Evolutionary conservation across 2,329 filamentous ascomycete species (phyloP).

Genomic region (Paraphaeosphaeria minitans): DNA sequence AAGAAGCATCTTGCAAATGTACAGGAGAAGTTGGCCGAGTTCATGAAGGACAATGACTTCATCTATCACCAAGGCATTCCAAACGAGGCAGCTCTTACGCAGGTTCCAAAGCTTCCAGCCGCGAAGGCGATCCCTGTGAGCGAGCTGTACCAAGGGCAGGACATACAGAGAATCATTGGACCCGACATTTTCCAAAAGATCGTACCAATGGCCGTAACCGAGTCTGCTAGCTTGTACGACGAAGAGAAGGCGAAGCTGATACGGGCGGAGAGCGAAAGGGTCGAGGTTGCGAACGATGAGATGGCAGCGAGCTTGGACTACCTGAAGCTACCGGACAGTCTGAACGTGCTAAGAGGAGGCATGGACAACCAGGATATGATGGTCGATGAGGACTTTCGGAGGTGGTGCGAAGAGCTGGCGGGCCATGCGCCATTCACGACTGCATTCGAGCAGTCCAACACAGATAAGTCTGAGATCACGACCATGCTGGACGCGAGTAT

Average conservation of each 20-base stretch:
- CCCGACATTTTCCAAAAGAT: slow-evolving; percentile 97
- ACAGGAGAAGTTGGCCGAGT: slow-evolving; percentile 76
- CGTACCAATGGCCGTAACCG: slow-evolving; percentile 92
- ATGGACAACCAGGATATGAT: slow-evolving; percentile 83
- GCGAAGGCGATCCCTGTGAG: slow-evolving; percentile 97
- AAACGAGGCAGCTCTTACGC: slow-evolving; percentile 77
- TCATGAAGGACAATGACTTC: slow-evolving; percentile 94
- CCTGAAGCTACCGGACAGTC: slow-evolving; percentile 81
- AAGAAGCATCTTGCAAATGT: slow-evolving; percentile 81
- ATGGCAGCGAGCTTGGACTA: slow-evolving; percentile 97
- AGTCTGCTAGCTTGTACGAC: slow-evolving; percentile 95
- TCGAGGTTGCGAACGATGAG: slow-evolving; percentile 90
- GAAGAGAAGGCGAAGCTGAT: slow-evolving; percentile 98
- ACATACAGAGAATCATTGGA: slow-evolving; percentile 95
- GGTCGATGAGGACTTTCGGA: slow-evolving; percentile 88
- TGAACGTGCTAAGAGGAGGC: slow-evolving; percentile 91
- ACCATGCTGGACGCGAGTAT: slow-evolving; percentile 76
- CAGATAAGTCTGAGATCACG: slow-evolving; percentile 77
- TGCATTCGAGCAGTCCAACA: slow-evolving; percentile 78
- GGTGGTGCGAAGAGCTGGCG: slow-evolving; percentile 92
- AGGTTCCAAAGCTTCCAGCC: slow-evolving; percentile 88
- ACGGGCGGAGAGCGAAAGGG: slow-evolving; percentile 89
- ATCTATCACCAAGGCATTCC: slow-evolving; percentile 96
- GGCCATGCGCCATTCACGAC: slow-evolving; percentile 78
- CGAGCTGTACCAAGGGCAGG: slow-evolving; percentile 94